Evolutionary conservation across 2,329 filamentous ascomycete species (phyloP), one percentile per base, ranked within the genome.

Genomic region (Apiospora phragmitis): DNA sequence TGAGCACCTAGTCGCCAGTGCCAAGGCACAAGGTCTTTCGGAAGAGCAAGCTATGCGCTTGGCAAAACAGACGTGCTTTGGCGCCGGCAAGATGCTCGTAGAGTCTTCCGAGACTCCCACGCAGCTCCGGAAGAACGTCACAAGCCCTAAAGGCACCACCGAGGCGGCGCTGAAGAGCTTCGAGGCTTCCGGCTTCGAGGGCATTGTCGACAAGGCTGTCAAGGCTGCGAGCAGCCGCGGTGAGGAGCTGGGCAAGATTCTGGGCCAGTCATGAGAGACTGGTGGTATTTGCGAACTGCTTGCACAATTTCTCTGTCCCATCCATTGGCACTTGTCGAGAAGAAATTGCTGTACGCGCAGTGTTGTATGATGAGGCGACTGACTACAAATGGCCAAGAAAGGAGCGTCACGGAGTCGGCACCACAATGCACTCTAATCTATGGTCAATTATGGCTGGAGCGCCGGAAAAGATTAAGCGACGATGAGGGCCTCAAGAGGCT

Each of bases 101-200:
- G 81, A 84, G 73, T 85, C 85, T 2, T 77, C 81, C 4, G 84
- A 86, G 2, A 79, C 82, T 43, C 84, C 85, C 0, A 75, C 81
- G 0, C 84, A 87, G 78, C 79, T 87, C 67, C 82, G 85, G 69
- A 84, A 80, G 74, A 87, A 87, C 75, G 85, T 87, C 68, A 87
- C 85, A 7, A 87, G 85, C 78, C 85, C 85, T 32, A 86, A 86
- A 72, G 85, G 85, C 41, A 87, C 85, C 3, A 87, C 85, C 0
- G 79, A 86, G 55, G 85, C 85, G 16, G 85, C 85, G 0, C 79
- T 87, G 21, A 78, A 84, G 70, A 86, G 83, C 75, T 86, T 87
- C 45, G 84, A 85, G 73, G 79, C 80, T 38, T 81, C 81, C 0
- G 83, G 83, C 0, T 79, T 86, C 62, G 79, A 82, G 75, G 80